A percentile compares a stretch with the other conserved stretches of the same genome.
These are phyloP conservation scores for Phytophthora megakarya DNA, from an alignment of 352 stramenopile species.

Conservation along the genomic window DNA sequence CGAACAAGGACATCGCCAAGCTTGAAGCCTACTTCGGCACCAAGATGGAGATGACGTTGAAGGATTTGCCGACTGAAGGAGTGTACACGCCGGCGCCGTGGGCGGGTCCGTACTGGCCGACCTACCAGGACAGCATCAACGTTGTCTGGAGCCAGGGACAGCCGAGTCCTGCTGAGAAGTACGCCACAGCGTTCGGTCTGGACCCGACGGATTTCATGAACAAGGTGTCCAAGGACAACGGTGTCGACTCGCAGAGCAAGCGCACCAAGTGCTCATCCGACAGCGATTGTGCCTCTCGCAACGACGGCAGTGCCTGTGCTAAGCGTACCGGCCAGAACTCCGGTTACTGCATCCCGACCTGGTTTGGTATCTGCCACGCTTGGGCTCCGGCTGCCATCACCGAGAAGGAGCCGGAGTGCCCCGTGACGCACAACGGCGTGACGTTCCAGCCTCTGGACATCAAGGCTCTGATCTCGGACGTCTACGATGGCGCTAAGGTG, in stretches of 20 bases:
- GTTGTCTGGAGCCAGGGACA: constrained; percentile 22
- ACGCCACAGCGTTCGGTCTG: constrained; percentile 48
- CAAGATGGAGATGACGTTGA: constrained; percentile 32
- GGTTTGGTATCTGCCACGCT: constrained; percentile 60
- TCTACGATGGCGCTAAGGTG: constrained; percentile 43
- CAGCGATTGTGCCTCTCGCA: constrained; percentile 27
- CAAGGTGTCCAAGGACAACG: constrained; percentile 38
- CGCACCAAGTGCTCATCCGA: constrained; percentile 32
- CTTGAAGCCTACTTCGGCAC: constrained; percentile 32
- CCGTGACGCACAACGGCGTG: constrained; percentile 49
- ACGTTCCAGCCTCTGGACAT: constrained; percentile 56
- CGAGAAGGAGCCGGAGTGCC: constrained; percentile 48
- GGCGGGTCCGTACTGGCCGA: constrained; percentile 64
- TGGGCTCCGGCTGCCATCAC: constrained; percentile 47
- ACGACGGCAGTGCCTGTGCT: constrained; percentile 33
- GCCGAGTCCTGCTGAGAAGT: constrained; percentile 47
- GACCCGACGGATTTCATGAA: constrained; percentile 46
- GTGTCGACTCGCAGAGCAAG: constrained; percentile 34
- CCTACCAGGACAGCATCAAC: constrained; percentile 75
- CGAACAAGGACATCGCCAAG: constrained; percentile 34
- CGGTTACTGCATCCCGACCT: constrained; percentile 54
- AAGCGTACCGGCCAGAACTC: constrained; percentile 27
- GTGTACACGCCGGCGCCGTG: constrained; percentile 35
- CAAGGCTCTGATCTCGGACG: constrained; percentile 48
- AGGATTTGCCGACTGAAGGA: constrained; percentile 28